Conservation (phyloP, 78 protist species). For the Tieghemostelium lacteum region DNA sequence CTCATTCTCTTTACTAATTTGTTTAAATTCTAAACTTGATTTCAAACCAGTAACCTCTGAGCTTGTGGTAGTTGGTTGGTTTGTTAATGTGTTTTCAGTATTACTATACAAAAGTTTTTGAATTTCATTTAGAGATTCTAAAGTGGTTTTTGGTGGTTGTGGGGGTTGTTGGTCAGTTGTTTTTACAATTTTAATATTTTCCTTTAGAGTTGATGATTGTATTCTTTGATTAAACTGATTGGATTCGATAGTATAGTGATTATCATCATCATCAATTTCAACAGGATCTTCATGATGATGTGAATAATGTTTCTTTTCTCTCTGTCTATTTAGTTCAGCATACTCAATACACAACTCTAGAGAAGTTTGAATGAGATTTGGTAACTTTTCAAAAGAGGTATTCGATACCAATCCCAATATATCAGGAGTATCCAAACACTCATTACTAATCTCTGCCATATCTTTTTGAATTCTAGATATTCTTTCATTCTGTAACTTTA, state of each 20-base stretch:
- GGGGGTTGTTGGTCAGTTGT: too few species aligned
- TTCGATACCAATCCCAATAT: slow-evolving; percentile 55
- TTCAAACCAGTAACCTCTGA: too few species aligned
- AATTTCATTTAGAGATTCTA: too few species aligned
- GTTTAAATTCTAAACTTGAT: too few species aligned
- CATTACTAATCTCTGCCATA: slow-evolving; percentile 29
- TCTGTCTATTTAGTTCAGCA: slow-evolving; percentile 57
- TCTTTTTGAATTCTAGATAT: slow-evolving; percentile 29
- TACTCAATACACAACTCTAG: slow-evolving; percentile 70
- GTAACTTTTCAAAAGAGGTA: slow-evolving; percentile 59
- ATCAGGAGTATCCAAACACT: slow-evolving; percentile 49
- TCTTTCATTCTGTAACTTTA: slow-evolving; percentile 52
- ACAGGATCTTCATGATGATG: neutral
- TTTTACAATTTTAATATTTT: too few species aligned
- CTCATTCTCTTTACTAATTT: too few species aligned
- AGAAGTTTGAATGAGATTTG: slow-evolving; percentile 68
- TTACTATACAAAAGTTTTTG: too few species aligned
- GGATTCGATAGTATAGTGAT: too few species aligned
- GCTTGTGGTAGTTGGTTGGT: too few species aligned
- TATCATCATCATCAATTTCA: neutral
- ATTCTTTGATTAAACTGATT: too few species aligned
- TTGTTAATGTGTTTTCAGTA: too few species aligned
- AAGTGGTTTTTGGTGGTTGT: neutral
- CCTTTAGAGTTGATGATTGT: too few species aligned
- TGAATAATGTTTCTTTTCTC: slow-evolving; percentile 9